Conservation (phyloP, 2,329 filamentous ascomycete genomes). For the Paraphoma sp. region DNA sequence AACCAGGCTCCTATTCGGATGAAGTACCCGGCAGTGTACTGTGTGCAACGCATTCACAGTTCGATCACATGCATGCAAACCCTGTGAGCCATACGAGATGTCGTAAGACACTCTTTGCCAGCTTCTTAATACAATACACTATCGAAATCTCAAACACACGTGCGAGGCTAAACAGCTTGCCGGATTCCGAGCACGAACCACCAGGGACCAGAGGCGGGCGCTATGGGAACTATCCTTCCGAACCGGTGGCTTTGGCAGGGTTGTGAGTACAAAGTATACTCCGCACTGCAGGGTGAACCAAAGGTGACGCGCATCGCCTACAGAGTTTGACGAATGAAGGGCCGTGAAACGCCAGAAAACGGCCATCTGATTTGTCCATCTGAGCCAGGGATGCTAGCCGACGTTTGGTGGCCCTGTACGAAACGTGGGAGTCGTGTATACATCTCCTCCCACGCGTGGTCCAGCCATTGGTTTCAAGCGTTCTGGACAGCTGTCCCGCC, state of each 20-base stretch:
- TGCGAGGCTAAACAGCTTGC: neutral
- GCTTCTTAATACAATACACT: neutral
- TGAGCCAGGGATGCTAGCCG: too few relatives aligned
- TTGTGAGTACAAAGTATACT: neutral
- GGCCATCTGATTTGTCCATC: too few relatives aligned
- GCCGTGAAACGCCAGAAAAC: too few relatives aligned
- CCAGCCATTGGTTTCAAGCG: neutral
- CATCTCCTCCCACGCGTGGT: neutral
- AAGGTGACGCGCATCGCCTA: neutral
- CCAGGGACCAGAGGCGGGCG: neutral
- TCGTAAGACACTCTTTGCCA: neutral
- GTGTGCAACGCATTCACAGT: neutral
- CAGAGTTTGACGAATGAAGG: too few relatives aligned
- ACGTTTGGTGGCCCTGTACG: too few relatives aligned
- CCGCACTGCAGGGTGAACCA: neutral
- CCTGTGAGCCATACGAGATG: neutral
- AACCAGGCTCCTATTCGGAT: too few relatives aligned
- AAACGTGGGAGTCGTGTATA: neutral
- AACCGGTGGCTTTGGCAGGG: neutral
- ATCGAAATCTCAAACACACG: neutral
- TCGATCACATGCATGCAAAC: neutral
- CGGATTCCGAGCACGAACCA: neutral
- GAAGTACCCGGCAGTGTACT: too few relatives aligned
- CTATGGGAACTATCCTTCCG: slow-evolving; percentile 1
- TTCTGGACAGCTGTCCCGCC: neutral